These are phyloP conservation scores for Didymella keratinophila DNA, from an alignment of 2,329 filamentous ascomycete genomes.

Conservation along the genomic window DNA sequence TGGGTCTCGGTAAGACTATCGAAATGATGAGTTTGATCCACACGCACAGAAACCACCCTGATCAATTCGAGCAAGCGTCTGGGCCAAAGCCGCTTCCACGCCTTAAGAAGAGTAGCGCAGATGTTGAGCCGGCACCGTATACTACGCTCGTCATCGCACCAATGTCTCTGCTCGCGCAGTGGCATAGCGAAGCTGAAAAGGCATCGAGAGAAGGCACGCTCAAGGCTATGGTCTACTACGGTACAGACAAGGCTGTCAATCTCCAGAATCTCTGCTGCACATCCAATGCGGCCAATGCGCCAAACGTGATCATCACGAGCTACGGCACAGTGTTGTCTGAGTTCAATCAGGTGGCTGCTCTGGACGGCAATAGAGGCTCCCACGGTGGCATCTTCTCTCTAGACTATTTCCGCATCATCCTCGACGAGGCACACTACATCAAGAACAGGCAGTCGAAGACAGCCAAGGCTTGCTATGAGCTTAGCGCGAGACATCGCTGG, in stretches of 20 bases:
- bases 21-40: conserved; percentile 97
- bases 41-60: conserved; percentile 71
- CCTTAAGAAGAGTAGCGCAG: conserved; percentile 64
- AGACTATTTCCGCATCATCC: conserved; percentile 91
- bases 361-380: conserved; percentile 69
- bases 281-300: conserved; percentile 76
- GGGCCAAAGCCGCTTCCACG: conserved; percentile 70
- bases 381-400: conserved; percentile 83
- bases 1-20: conserved; percentile 98
- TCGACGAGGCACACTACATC: conserved; percentile 95
- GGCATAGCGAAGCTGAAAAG: conserved; percentile 94
- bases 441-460: conserved; percentile 90
- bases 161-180: conserved; percentile 95
- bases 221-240: conserved; percentile 90
- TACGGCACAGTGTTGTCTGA: conserved; percentile 93
- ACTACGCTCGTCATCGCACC: conserved; percentile 96
- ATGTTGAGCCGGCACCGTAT: conserved; percentile 75
- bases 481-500: conserved; percentile 88
- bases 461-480: conserved; percentile 90
- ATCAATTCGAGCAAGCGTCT: conserved; percentile 37
- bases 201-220: conserved; percentile 85
- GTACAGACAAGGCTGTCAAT: conserved; percentile 80
- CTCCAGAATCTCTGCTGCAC: conserved; percentile 80
- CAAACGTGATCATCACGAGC: conserved; percentile 92
- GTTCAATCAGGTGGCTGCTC: conserved; percentile 76